Evolutionary conservation across 164 flowering plant species (phyloP).

Genomic region (Liriodendron chinense): DNA sequence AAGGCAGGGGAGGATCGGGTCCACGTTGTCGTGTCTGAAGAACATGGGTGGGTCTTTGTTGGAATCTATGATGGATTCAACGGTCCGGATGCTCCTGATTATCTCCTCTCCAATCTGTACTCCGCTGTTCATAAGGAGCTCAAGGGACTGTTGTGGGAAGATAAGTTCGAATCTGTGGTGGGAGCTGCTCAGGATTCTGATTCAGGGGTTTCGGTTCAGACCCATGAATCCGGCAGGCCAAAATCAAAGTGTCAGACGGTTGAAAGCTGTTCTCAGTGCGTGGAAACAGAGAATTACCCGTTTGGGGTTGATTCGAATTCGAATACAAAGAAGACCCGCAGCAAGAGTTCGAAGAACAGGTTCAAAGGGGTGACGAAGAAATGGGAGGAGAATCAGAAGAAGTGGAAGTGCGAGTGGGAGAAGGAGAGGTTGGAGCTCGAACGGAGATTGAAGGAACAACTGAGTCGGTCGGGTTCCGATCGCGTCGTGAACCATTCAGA

Average conservation of each 20-base stretch:
- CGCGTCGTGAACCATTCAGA: conserved; percentile 46
- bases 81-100: conserved; percentile 96
- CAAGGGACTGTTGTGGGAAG: conserved; percentile 55
- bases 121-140: conserved; percentile 53
- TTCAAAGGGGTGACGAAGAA: conserved; percentile 30
- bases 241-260: not conserved
- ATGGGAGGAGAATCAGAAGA: conserved; percentile 36
- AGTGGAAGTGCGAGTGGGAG: conserved; percentile 49
- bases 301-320: conserved; percentile 7
- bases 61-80: conserved; percentile 98
- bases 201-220: not conserved
- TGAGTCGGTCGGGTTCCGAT: conserved; percentile 19
- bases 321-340: conserved; percentile 8
- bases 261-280: conserved; percentile 13
- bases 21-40: conserved; percentile 71
- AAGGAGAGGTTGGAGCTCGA: conserved; percentile 45
- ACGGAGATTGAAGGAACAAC: conserved; percentile 35
- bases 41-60: conserved; percentile 87
- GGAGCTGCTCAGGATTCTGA: not conserved
- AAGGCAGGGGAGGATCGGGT: conserved; percentile 87
- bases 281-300: conserved; percentile 24
- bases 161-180: conserved; percentile 21
- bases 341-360: conserved; percentile 22
- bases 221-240: not conserved
- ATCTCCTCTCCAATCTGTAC: conserved; percentile 54